Base-by-base conservation (phyloP, 306 rosid species). In the Dalbergia cochinchinensis region DNA sequence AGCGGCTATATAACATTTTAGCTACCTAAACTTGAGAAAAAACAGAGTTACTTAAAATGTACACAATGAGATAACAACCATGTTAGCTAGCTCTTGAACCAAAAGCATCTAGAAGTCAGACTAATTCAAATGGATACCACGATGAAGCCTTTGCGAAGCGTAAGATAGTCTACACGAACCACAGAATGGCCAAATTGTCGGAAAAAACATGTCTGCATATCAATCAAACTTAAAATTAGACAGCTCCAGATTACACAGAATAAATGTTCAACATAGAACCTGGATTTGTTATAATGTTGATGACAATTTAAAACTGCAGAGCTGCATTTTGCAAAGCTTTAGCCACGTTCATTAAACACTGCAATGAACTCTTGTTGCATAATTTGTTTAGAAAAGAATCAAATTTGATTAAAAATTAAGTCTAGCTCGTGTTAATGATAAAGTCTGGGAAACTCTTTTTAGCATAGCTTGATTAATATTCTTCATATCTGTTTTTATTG, bases 81-180 rank as follows among this genome's bases (percentile, higher is more conserved):
- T 33, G 4, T 51, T 33, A 76, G 13, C 42, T 19, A 51, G 45
- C 48, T 42, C 68, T 16, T 42, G 50, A 78, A 31, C 6, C 18
- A 18, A 71, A 68, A 26, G 33, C 5, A 16, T 58, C 34, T 51
- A 20, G 22, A 78, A 34, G 31, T 58, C 19, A 44, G 41, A 42
- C 80, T 11, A 50, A 34, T 16, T 47, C 16, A 39, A 47, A 20
- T 73, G 51, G 71, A 69, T 88, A 92, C 97, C 94, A n/a, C 50
- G 78, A 92, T 88, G 89, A 92, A 92, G 60, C 94, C 93, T 78
- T 88, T 87, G 77, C 94, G 94, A 47, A 92, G 88, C 58, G 86
- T 82, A 19, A 92, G 89, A 86, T 92, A 92, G 51, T 92, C 94
- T 8, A 87, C 73, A 58, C 79, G 87, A 77, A 79, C 88, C 78